Evolutionary conservation across 2,329 filamentous ascomycete genomes (phyloP), one percentile per base, ranked within the genome.

Genomic region (Clathrospora elynae): DNA sequence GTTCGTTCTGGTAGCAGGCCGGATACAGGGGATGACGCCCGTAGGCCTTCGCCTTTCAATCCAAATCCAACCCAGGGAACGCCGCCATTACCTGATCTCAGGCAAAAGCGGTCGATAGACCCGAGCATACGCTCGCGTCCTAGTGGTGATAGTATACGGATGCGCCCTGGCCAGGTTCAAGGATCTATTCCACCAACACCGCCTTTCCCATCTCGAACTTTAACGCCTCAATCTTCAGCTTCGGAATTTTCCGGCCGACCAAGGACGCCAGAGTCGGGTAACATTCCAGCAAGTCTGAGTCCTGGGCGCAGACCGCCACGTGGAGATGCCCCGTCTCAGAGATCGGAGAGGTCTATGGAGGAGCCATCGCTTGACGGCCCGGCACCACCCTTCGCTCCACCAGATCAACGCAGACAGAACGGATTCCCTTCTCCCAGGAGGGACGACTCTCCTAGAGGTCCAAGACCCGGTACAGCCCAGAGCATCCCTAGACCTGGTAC

Each of bases 191-290:
- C 62, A 34, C 55, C 54, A 23, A 51, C 51, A n/a, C 54, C 55
- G 8, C 55, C 62, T 18, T 49, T 59, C 16, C 46, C 59, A 23
- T 59, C 71, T 16, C 54, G 69, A 35, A 65, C 70, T 20, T 51
- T 71, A 36, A 73, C 68, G 5, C 70, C 71, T 3, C 66, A 73
- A 35, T 70, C 70, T 9, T 72, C 72, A 2, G 58, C 57, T 14
- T 66, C 69, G 4, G 72, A 73, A 25, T 56, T 73, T 30, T 55
- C 47, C 12, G 39, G 35, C 9, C 58, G 61, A n/a, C 61, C 67
- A 16, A 59, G 54, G 17, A 70, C 67, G 13, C 66, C 67, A 8
- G 64, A 68, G 16, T 57, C 61, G 19, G 51, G 40, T 11, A 61
- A 55, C 7, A 23, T 61, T 16, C 53, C 64, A 6, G 31, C 54